These are phyloP conservation scores for Linum trigynum DNA, from an alignment of 345 rosid genomes.

Conservation along the genomic window DNA sequence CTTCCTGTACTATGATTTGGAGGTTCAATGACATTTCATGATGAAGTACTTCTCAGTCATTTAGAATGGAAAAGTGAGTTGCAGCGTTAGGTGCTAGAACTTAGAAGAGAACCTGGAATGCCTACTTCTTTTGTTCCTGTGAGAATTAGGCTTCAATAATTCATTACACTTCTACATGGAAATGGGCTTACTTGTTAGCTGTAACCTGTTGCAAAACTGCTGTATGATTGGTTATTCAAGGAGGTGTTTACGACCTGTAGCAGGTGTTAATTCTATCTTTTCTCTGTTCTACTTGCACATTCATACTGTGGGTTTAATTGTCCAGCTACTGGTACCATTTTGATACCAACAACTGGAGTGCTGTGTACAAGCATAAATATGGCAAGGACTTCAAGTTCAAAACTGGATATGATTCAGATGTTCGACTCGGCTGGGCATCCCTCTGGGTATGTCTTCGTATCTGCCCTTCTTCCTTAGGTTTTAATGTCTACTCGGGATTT, in stretches of 20 bases:
- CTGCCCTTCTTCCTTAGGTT: not conserved
- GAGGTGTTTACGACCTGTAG: not conserved
- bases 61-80: not conserved
- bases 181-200: too few relatives aligned
- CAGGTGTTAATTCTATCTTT: not conserved
- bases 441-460: slow-evolving; percentile 55
- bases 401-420: slow-evolving; percentile 91
- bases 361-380: slow-evolving; percentile 81
- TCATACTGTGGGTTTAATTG: slow-evolving; percentile 1
- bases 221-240: not conserved
- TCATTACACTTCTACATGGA: not conserved
- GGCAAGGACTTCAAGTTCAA: slow-evolving; percentile 83
- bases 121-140: too few relatives aligned
- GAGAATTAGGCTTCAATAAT: not conserved
- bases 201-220: not conserved
- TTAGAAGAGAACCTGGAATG: too few relatives aligned
- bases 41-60: not conserved
- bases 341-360: slow-evolving; percentile 78
- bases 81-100: too few relatives aligned
- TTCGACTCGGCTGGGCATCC: slow-evolving; percentile 89
- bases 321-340: slow-evolving; percentile 87
- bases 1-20: not conserved
- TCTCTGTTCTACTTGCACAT: not conserved
- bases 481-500: not conserved
- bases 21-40: not conserved